Evolutionary conservation across 176 grass and related monocot species (phyloP).

Genomic region (Pontederia crassipes): DNA sequence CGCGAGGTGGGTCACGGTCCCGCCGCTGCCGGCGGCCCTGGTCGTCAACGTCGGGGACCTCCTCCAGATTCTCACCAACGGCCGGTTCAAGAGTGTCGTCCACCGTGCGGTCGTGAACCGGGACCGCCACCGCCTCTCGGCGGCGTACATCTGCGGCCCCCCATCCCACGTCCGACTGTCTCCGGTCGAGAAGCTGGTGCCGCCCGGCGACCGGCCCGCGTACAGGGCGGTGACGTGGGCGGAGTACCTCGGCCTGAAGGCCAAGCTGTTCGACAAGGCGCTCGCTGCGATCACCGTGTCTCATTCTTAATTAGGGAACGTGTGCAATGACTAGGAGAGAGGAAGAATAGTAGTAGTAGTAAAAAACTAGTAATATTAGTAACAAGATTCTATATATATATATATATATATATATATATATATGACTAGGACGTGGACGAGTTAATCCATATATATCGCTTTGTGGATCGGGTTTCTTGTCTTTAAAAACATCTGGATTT

Average conservation of each 20-base stretch:
- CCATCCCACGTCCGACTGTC: slow-evolving; percentile 39
- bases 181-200: slow-evolving; percentile 40
- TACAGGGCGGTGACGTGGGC: slow-evolving; percentile 80
- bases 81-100: slow-evolving; percentile 74
- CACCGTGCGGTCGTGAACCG: slow-evolving; percentile 90
- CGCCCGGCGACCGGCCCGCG: slow-evolving; percentile 18
- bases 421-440: too few species aligned
- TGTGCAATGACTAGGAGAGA: too few species aligned
- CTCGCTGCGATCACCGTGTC: slow-evolving; percentile 3
- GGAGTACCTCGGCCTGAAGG: slow-evolving; percentile 62
- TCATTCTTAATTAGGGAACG: too few species aligned
- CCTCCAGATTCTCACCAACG: slow-evolving; percentile 84
- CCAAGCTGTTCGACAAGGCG: slow-evolving; percentile 65
- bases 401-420: too few species aligned
- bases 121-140: slow-evolving; percentile 48
- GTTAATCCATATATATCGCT: too few species aligned
- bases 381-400: too few species aligned
- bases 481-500: too few species aligned
- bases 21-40: slow-evolving; percentile 40
- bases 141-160: slow-evolving; percentile 73
- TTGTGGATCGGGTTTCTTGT: too few species aligned
- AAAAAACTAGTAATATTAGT: too few species aligned
- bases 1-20: slow-evolving; percentile 1
- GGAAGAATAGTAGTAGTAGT: too few species aligned
- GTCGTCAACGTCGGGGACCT: slow-evolving; percentile 80